A percentile compares a stretch with the other conserved stretches of the same genome.
These are phyloP conservation scores for Nitzschia putrida DNA, from an alignment of 108 stramenopile genomes.

Conservation along the genomic window DNA sequence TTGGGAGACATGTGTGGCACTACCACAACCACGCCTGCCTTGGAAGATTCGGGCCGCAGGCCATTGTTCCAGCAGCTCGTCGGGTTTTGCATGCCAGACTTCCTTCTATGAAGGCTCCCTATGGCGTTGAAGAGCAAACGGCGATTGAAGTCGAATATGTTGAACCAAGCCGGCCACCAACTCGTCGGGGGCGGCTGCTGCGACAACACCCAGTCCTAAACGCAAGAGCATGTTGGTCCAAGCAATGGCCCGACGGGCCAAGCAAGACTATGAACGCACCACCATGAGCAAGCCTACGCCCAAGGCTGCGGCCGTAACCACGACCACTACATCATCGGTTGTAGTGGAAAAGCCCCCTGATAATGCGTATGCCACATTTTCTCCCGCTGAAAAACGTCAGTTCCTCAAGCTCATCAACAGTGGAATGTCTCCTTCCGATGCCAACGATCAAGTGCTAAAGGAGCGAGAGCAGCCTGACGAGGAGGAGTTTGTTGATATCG, in stretches of 20 bases:
- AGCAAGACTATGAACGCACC: slow-evolving; percentile 20
- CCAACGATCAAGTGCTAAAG: slow-evolving; percentile 28
- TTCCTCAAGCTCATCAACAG: slow-evolving; percentile 73
- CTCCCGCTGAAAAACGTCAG: slow-evolving; percentile 66
- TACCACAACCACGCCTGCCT: background rate
- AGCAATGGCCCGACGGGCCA: slow-evolving; percentile 3
- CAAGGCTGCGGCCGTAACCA: background rate
- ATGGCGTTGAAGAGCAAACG: slow-evolving; percentile 59
- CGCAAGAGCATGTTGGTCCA: slow-evolving; percentile 13
- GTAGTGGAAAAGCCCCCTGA: slow-evolving; percentile 13
- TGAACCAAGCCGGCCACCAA: slow-evolving; percentile 30
- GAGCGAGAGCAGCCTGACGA: slow-evolving; percentile 30
- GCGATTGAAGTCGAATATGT: slow-evolving; percentile 76
- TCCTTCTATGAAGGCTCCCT: slow-evolving; percentile 2
- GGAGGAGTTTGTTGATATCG: background rate
- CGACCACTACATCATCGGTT: background rate
- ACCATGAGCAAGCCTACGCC: background rate
- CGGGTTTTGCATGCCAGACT: background rate
- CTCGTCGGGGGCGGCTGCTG: background rate
- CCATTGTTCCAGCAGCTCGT: background rate
- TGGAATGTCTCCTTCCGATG: slow-evolving; percentile 55
- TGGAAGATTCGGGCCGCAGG: background rate
- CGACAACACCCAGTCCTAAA: background rate
- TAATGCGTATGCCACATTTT: slow-evolving; percentile 61
- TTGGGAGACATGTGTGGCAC: slow-evolving; percentile 19